Conservation (phyloP, 106 monocot genomes). For the Dendrobium huoshanense region DNA sequence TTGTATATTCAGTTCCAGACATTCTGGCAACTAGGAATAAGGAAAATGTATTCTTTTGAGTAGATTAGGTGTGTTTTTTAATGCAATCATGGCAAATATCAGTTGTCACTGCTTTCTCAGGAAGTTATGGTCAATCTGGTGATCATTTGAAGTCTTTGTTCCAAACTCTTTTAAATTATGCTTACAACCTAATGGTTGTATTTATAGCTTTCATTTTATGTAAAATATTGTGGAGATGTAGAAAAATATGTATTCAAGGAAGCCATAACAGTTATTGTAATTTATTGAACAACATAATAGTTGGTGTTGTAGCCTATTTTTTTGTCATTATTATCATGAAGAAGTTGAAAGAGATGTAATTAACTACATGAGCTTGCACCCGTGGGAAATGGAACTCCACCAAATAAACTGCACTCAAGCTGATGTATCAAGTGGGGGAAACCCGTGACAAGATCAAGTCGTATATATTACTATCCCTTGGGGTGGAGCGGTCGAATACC, state of each 20-base stretch:
- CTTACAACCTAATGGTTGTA: background rate
- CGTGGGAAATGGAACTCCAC: too few species aligned
- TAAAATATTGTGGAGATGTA: background rate
- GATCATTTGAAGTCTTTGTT: background rate
- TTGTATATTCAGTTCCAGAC: background rate
- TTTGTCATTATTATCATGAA: background rate
- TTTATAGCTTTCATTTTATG: background rate
- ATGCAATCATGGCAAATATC: too few species aligned
- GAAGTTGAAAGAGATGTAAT: background rate
- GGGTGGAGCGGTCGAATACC: too few species aligned
- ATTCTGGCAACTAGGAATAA: background rate
- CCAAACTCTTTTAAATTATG: background rate
- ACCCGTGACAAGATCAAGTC: too few species aligned
- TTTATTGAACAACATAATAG: background rate
- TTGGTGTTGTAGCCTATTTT: background rate
- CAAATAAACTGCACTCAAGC: too few species aligned
- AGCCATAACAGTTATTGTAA: background rate
- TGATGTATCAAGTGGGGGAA: too few species aligned
- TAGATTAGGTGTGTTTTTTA: conserved; percentile 1
- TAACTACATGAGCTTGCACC: too few species aligned
- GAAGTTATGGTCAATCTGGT: background rate
- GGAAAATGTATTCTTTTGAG: background rate
- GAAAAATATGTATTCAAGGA: conserved; percentile 1
- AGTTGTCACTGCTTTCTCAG: background rate
- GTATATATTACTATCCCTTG: too few species aligned